Base-by-base conservation (phyloP, 2,329 filamentous ascomycete genomes). In the Onygenales sp. region DNA sequence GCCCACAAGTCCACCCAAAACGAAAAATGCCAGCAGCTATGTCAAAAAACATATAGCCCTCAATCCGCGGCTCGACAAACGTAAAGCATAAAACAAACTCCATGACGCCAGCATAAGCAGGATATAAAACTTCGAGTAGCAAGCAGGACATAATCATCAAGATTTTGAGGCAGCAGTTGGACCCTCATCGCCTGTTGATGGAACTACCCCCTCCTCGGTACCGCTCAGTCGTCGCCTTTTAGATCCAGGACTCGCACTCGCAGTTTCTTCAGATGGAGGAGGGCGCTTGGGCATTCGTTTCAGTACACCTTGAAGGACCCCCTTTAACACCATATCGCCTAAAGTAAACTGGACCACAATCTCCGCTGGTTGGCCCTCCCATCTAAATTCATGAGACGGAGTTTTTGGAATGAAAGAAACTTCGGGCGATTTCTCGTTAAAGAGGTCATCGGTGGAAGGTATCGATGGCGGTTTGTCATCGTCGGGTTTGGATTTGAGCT, bases 341-440 rank as follows among this genome's bases (percentile, higher is more conserved):
- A 55, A 49, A n/a, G 52, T 56, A 27, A 58, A 46, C 10, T 54
- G 50, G 33, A 58, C 37, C 21, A 27, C 32, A 21, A 56, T 54
- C 39, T 57, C 49, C 34, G 55, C 55, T 33, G 42, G 53, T 43
- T 56, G 55, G 17, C 53, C 55, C 33, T 54, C 52, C 55, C 49
- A 55, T 37, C 49, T 14, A 14, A 7, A 37, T 14, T 21, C 33
- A 4, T n/a, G 17, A 27, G n/a, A 32, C 13, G 37, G 14, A 34
- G 7, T 40, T 11, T 11, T 40, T 14, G 11, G 37, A 27, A 27
- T 27, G 21, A 27, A 27, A 27, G 21, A 27, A 27, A 27, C 37
- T 40, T 40, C 37, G 37, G 37, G 6, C 14, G 37, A 40, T 40
- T 40, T 14, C 11, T 40, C 14, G 37, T 40, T 40, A 14, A 13